Evolutionary conservation across 306 rosid genomes (phyloP).

Genomic region (Gastrolobium bilobum): DNA sequence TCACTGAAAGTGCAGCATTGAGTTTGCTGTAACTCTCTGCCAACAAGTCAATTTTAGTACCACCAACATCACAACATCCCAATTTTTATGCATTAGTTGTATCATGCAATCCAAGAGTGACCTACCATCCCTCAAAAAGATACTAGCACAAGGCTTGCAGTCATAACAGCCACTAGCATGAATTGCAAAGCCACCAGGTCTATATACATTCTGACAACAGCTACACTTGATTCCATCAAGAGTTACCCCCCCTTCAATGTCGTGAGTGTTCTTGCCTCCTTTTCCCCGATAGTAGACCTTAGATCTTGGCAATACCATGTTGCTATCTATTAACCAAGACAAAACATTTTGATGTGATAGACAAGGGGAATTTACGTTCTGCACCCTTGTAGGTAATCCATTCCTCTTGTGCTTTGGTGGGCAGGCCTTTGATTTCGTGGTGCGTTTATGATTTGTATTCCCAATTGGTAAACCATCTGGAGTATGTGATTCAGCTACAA

Average conservation of each 20-base stretch:
- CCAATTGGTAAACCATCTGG: slow-evolving; percentile 30
- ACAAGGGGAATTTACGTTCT: slow-evolving; percentile 56
- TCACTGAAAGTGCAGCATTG: no score
- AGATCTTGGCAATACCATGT: slow-evolving; percentile 59
- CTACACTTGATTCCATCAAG: slow-evolving; percentile 79
- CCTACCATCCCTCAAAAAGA: slow-evolving; percentile 72
- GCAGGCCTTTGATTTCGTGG: slow-evolving; percentile 45
- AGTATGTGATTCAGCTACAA: slow-evolving; percentile 32
- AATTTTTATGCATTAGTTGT: slow-evolving; percentile 51
- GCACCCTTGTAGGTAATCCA: slow-evolving; percentile 60
- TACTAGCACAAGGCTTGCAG: slow-evolving; percentile 59
- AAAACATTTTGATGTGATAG: slow-evolving; percentile 64
- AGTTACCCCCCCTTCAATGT: slow-evolving; percentile 67
- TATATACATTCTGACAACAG: slow-evolving; percentile 70
- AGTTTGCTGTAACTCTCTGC: no score
- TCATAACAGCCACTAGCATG: slow-evolving; percentile 66
- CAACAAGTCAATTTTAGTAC: no score
- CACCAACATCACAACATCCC: no score
- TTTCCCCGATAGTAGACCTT: slow-evolving; percentile 61
- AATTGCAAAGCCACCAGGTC: slow-evolving; percentile 61
- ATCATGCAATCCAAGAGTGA: slow-evolving; percentile 78
- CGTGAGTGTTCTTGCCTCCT: slow-evolving; percentile 34
- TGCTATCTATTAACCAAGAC: slow-evolving; percentile 85
- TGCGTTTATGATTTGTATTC: slow-evolving; percentile 29
- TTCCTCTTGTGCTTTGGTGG: slow-evolving; percentile 45